Percentiles rank a stretch among this genome's conserved stretches.
Conservation (phyloP, 2,329 filamentous ascomycete species). For the Penicillium rolfsii region DNA sequence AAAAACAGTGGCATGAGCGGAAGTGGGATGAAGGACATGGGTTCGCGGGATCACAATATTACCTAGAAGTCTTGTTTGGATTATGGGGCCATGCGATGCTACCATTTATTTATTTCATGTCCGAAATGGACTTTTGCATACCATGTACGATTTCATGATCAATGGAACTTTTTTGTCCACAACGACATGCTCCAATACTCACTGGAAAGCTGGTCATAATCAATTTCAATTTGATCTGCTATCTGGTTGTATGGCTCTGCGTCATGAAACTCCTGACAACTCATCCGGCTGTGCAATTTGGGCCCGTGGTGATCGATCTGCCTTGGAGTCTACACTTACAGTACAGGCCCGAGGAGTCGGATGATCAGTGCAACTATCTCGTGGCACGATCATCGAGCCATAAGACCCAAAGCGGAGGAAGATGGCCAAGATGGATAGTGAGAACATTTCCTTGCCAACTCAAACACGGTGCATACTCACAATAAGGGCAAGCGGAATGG, state of each 20-base stretch:
- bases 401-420: too few species aligned
- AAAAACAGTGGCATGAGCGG: conserved; percentile 2
- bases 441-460: too few species aligned
- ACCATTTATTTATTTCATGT: neutral
- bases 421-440: too few species aligned
- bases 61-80: neutral
- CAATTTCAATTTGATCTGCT: too few species aligned
- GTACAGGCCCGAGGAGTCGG: neutral
- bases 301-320: neutral
- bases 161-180: conserved; percentile 1
- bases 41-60: neutral
- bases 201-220: neutral
- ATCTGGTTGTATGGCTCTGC: neutral
- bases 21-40: neutral
- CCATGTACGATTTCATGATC: conserved; percentile 22
- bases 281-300: neutral
- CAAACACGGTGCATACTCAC: too few species aligned
- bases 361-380: too few species aligned
- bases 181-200: neutral
- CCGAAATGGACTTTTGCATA: conserved; percentile 6
- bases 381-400: too few species aligned
- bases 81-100: neutral
- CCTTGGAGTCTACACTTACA: neutral
- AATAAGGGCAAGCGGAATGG: too few species aligned
- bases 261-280: neutral